Evolutionary conservation across 257 asterid genomes (phyloP).

Genomic region (Nemophila menziesii): DNA sequence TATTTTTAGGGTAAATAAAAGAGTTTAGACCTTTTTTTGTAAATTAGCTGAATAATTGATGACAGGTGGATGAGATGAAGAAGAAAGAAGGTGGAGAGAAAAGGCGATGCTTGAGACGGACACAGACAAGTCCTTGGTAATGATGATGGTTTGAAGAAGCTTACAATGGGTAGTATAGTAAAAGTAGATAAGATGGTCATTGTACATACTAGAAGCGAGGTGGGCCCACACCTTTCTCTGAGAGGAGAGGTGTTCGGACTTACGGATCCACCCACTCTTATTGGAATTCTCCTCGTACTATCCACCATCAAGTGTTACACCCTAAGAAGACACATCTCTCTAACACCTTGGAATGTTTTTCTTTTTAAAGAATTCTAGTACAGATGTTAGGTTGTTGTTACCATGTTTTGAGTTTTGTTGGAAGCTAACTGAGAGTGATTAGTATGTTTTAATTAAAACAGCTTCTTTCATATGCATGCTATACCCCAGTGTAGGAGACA

Average conservation of each 20-base stretch:
- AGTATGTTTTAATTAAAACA: not conserved
- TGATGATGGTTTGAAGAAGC: not conserved
- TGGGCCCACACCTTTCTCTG: too few relatives aligned
- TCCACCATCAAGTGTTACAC: not conserved
- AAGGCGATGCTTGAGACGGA: constrained; percentile 72
- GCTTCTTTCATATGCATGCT: not conserved
- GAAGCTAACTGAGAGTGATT: not conserved
- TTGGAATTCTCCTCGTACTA: too few relatives aligned
- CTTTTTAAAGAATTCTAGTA: not conserved
- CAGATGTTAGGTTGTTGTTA: not conserved
- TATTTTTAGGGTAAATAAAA: too few relatives aligned
- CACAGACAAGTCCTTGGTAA: constrained; percentile 84
- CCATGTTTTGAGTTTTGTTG: not conserved
- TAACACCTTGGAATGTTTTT: too few relatives aligned
- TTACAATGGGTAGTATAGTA: constrained; percentile 1
- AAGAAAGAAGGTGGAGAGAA: constrained; percentile 38
- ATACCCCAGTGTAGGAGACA: not conserved
- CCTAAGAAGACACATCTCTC: not conserved
- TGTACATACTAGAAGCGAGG: constrained; percentile 11
- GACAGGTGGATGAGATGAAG: constrained; percentile 65
- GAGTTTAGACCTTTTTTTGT: not conserved
- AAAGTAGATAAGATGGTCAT: too few relatives aligned
- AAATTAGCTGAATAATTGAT: not conserved
- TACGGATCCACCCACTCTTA: too few relatives aligned
- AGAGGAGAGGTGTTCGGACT: too few relatives aligned